Base-by-base conservation (phyloP, 495 filamentous ascomycete species). In the Rhizodiscina lignyota region DNA sequence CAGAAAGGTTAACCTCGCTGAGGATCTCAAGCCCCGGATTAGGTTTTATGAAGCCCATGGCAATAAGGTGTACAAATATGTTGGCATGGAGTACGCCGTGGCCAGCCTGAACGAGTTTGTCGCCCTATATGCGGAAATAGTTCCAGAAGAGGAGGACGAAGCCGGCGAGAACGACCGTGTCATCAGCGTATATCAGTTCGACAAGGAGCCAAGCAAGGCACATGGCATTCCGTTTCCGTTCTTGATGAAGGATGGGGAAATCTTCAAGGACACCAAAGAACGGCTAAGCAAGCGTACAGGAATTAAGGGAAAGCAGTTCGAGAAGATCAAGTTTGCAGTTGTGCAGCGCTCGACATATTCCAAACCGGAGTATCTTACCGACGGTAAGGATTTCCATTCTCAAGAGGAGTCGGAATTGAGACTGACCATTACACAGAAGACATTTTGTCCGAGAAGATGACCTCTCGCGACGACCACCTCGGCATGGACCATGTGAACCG, bases 241-340 rank as follows among this genome's bases (percentile, higher is more conserved):
- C 54, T 62, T 91, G 27, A 50, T 96, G 28, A 85, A 84, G 50
- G 70, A 77, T 77, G 81, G 76, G 22, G 89, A 97, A 51, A 56
- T 64, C 23, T 99, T 96, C 60, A 71, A 75, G 26, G 79, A 96
- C 21, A 94, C 89, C 34, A 92, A 85, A 60, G 76, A 86, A 48
- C 74, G 89, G 17, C 64, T 99, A 2, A 83, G 83, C 45, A 82
- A 81, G 51, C 70, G 89, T 32, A 92, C 81, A 2, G 85, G 85
- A 10, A 74, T 99, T 53, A 96, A 94, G 60, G 89, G 89, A 43
- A 96, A 96, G 63, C 83, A 82, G 37, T 89, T 96, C 43, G 89
- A 99, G 56, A 99, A 94, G 65, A 85, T 96, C 53, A 94, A 86
- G 57, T 94, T 99, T 62, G 82, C 84, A 4, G 58, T 94, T 30